Evolutionary conservation across 352 stramenopile genomes (phyloP).

Genomic region (Thraustotheca clavata): DNA sequence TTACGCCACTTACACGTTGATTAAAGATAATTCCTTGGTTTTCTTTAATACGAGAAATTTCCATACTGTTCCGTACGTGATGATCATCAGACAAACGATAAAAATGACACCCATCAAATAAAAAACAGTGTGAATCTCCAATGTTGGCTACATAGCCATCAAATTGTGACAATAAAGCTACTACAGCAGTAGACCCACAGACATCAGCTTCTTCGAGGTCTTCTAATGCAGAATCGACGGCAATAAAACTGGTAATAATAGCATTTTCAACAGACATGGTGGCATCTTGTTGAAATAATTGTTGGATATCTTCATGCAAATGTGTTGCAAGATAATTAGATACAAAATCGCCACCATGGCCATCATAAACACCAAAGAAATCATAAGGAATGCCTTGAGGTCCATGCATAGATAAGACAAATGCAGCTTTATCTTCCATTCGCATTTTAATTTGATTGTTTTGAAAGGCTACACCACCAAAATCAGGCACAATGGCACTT

Average conservation of each 20-base stretch:
- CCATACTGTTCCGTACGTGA: constrained; percentile 67
- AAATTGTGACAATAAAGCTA: constrained; percentile 52
- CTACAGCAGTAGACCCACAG: constrained; percentile 69
- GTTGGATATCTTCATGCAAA: constrained; percentile 44
- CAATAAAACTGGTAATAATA: constrained; percentile 27
- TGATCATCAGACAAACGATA: constrained; percentile 62
- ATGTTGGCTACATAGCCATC: constrained; percentile 60
- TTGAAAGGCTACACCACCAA: constrained; percentile 52
- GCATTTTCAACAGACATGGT: not conserved
- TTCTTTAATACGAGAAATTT: constrained; percentile 59
- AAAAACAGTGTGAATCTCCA: constrained; percentile 65
- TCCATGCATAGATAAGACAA: constrained; percentile 53
- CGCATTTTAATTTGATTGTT: constrained; percentile 69
- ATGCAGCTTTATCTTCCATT: constrained; percentile 82
- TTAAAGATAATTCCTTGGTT: constrained; percentile 77
- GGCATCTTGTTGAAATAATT: not conserved
- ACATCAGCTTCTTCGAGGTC: constrained; percentile 54
- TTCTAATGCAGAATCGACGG: constrained; percentile 53
- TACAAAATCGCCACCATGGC: constrained; percentile 69
- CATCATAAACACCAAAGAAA: constrained; percentile 81
- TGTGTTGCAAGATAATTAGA: constrained; percentile 68
- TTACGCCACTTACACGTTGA: constrained; percentile 62
- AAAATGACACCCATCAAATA: constrained; percentile 40
- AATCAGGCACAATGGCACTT: not conserved
- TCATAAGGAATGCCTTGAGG: constrained; percentile 49